Conservation (phyloP, 2,329 filamentous ascomycete genomes). For the Proliferodiscus dingleyae region DNA sequence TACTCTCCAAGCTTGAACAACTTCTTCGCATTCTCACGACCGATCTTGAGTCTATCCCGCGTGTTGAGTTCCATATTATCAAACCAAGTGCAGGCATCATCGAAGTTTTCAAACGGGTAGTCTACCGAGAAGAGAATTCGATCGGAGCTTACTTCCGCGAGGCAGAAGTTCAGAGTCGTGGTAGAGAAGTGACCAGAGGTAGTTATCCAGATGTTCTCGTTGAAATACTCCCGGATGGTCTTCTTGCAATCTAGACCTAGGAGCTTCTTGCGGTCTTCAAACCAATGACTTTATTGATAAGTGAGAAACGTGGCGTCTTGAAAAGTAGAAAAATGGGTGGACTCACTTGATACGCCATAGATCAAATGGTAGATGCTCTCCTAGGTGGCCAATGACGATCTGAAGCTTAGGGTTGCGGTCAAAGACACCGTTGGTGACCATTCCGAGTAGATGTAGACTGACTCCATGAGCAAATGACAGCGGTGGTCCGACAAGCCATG, state of each 20-base stretch:
- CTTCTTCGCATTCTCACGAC: conserved; percentile 41
- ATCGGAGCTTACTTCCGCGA: conserved; percentile 44
- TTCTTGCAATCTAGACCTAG: conserved; percentile 34
- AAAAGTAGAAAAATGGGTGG: neutral
- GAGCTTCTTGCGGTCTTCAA: conserved; percentile 48
- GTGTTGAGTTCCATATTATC: conserved; percentile 36
- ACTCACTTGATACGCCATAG: conserved; percentile 42
- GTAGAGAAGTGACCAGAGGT: conserved; percentile 54
- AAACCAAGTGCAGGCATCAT: conserved; percentile 38
- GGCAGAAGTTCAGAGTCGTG: conserved; percentile 44
- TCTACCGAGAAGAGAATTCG: conserved; percentile 49
- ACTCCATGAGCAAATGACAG: conserved; percentile 56
- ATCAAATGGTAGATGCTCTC: conserved; percentile 46
- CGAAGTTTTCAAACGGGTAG: conserved; percentile 47
- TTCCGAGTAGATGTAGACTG: conserved; percentile 50
- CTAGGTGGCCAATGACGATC: conserved; percentile 44
- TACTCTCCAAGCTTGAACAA: conserved; percentile 32
- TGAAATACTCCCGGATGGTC: conserved; percentile 49
- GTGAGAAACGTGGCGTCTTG: neutral
- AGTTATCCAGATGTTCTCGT: conserved; percentile 51
- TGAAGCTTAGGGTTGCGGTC: conserved; percentile 43
- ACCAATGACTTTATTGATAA: conserved; percentile 38
- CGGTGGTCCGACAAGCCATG: conserved; percentile 56
- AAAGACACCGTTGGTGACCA: conserved; percentile 47
- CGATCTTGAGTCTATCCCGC: conserved; percentile 37